These are phyloP conservation scores for Phytopythium sindhum DNA, from an alignment of 352 stramenopile species.

Conservation along the genomic window DNA sequence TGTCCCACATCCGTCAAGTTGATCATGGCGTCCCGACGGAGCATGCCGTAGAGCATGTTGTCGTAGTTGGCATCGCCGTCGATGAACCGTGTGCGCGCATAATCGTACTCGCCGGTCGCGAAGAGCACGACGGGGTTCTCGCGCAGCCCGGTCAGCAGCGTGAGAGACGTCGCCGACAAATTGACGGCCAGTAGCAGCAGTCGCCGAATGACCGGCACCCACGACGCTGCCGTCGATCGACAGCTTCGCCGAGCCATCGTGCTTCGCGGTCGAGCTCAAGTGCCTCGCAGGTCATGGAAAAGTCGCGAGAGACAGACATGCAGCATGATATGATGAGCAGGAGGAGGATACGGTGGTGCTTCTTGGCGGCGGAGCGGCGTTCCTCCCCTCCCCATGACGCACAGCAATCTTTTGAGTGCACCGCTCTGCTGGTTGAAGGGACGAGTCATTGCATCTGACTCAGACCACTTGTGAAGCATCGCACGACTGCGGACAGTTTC, in stretches of 20 bases:
- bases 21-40: not conserved
- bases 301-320: too few species aligned
- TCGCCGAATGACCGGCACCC: not conserved
- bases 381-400: too few species aligned
- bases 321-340: too few species aligned
- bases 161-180: slow-evolving; percentile 25
- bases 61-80: slow-evolving; percentile 29
- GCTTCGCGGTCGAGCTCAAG: not conserved
- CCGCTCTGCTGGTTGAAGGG: too few species aligned
- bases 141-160: slow-evolving; percentile 30
- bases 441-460: too few species aligned
- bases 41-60: slow-evolving; percentile 12
- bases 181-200: slow-evolving; percentile 19
- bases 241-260: not conserved
- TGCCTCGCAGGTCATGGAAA: too few species aligned
- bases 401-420: too few species aligned
- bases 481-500: too few species aligned
- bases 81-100: slow-evolving; percentile 20
- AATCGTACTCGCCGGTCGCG: slow-evolving; percentile 24
- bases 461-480: too few species aligned
- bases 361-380: too few species aligned
- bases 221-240: not conserved
- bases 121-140: slow-evolving; percentile 35
- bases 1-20: slow-evolving; percentile 19
- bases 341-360: too few species aligned